phyloP scores from a whole-genome alignment of 2,329 filamentous ascomycete species.

The Sclerotinia sclerotiorum region DNA sequence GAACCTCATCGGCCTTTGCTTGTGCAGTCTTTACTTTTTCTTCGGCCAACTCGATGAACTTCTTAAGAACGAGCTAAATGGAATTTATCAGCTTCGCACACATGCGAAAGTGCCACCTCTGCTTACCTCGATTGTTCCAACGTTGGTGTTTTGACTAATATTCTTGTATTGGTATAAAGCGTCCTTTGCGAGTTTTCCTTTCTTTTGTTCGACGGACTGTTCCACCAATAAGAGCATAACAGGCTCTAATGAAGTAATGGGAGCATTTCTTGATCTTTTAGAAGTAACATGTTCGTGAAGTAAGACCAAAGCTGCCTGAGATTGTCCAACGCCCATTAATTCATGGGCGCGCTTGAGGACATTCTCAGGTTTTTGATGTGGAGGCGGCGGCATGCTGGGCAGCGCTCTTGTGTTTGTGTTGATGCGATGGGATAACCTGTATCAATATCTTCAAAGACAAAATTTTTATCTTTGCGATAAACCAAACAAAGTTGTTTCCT shows the following conservation, averaged over 20 bases:
- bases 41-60: conserved; percentile 96
- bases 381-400: conserved; percentile 69
- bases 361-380: conserved; percentile 98
- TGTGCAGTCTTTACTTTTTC: conserved; percentile 95
- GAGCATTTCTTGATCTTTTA: conserved; percentile 95
- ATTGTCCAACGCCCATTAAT: conserved; percentile 96
- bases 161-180: conserved; percentile 99
- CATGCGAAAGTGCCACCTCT: not conserved
- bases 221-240: conserved; percentile 98
- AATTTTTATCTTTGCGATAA: conserved; percentile 16
- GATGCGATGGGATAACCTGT: conserved; percentile 2
- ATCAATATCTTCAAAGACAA: conserved; percentile 16
- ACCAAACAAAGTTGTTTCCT: not conserved
- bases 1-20: conserved; percentile 91
- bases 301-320: conserved; percentile 85
- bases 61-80: conserved; percentile 80
- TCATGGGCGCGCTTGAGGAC: conserved; percentile 97
- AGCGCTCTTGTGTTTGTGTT: conserved; percentile 26
- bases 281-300: conserved; percentile 99
- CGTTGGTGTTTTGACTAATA: conserved; percentile 98
- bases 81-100: conserved; percentile 20
- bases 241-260: conserved; percentile 92
- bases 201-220: conserved; percentile 93
- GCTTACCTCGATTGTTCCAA: conserved; percentile 88
- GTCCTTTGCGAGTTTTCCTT: conserved; percentile 98